Conservation (phyloP, 148 eudicot genomes). For the Persicaria maculosa region DNA sequence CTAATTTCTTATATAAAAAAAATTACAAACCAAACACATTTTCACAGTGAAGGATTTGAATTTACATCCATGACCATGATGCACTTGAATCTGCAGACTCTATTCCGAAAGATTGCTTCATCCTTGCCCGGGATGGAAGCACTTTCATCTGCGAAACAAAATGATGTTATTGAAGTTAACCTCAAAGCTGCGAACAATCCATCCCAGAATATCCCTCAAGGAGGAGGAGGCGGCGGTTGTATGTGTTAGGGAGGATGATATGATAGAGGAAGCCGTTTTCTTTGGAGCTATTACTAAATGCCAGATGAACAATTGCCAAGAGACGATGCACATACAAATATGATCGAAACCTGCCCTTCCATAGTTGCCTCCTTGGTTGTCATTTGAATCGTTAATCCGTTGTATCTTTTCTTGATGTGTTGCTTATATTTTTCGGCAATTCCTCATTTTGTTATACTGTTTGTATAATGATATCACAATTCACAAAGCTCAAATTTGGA, state of each 20-base stretch:
- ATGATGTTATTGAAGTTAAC: constrained; percentile 91
- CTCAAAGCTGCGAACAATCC: constrained; percentile 48
- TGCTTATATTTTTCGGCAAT: no score
- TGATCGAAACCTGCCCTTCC: constrained; percentile 5
- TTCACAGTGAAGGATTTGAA: background rate
- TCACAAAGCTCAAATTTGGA: no score
- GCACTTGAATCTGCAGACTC: constrained; percentile 41
- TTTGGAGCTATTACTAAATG: background rate
- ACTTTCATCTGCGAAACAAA: constrained; percentile 70
- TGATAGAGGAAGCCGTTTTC: background rate
- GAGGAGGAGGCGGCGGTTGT: constrained; percentile 85
- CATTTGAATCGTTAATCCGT: background rate
- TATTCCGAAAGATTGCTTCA: constrained; percentile 82
- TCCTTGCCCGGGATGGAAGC: constrained; percentile 87
- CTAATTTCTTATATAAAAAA: background rate
- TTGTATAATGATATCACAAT: no score
- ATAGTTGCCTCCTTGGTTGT: constrained; percentile 3
- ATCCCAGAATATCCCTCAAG: constrained; percentile 58
- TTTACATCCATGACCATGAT: background rate
- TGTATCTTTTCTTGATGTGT: background rate
- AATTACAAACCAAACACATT: background rate
- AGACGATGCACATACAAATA: constrained; percentile 3
- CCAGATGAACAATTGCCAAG: background rate
- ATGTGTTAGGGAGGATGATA: constrained; percentile 37
- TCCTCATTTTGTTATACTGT: no score